Evolutionary conservation across 306 rosid species (phyloP).

Genomic region (Luffa aegyptiaca): DNA sequence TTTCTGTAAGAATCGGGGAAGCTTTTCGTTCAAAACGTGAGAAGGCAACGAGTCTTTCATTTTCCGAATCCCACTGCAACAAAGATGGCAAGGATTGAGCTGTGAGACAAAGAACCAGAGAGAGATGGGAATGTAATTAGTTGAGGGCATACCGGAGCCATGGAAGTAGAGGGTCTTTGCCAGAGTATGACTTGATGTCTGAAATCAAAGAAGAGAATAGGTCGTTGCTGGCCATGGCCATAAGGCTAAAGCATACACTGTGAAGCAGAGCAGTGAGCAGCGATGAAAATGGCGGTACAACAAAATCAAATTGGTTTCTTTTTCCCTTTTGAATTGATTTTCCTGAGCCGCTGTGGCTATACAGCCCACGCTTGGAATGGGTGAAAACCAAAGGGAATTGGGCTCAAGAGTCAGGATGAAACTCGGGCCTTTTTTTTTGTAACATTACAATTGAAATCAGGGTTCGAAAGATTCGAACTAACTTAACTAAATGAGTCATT

Average conservation of each 20-base stretch:
- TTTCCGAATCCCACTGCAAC: slow-evolving; percentile 66
- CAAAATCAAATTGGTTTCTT: not conserved
- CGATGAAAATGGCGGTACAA: slow-evolving; percentile 6
- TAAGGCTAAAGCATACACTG: not conserved
- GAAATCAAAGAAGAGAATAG: slow-evolving; percentile 48
- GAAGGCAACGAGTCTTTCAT: slow-evolving; percentile 56
- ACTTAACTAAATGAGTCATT: too few relatives aligned
- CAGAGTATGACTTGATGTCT: slow-evolving; percentile 61
- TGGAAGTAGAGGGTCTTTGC: slow-evolving; percentile 88
- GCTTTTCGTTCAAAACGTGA: slow-evolving; percentile 48
- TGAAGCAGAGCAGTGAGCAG: not conserved
- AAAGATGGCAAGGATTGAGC: slow-evolving; percentile 9
- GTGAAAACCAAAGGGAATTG: not conserved
- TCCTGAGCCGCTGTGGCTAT: not conserved
- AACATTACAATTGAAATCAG: too few relatives aligned
- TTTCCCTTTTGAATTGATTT: not conserved
- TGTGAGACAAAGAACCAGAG: not conserved
- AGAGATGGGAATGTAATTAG: not conserved
- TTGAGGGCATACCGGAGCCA: slow-evolving; percentile 67
- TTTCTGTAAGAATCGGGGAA: slow-evolving; percentile 61
- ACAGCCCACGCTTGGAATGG: not conserved
- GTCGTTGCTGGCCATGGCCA: slow-evolving; percentile 29
- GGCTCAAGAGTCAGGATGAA: not conserved
- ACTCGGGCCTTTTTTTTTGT: not conserved
- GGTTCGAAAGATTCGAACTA: too few relatives aligned